Evolutionary conservation across 2,329 filamentous ascomycete species (phyloP).

Genomic region (Claviceps africana): DNA sequence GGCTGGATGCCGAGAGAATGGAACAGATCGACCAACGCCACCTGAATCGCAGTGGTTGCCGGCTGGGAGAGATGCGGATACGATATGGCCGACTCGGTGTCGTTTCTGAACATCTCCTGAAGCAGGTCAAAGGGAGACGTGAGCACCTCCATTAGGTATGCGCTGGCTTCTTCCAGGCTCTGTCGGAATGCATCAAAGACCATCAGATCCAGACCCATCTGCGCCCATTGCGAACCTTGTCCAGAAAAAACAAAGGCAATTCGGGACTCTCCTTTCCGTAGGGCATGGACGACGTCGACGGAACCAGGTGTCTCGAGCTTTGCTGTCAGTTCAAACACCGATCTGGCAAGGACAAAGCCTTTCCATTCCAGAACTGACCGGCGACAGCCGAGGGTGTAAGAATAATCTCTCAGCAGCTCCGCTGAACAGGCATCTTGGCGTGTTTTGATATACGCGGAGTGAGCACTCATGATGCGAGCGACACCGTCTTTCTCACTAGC

Average conservation of each 20-base stretch:
- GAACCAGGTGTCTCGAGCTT: slow-evolving; percentile 14
- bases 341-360: slow-evolving; percentile 22
- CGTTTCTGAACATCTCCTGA: slow-evolving; percentile 20
- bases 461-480: slow-evolving; percentile 20
- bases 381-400: slow-evolving; percentile 32
- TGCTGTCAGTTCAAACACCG: slow-evolving; percentile 17
- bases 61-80: slow-evolving; percentile 25
- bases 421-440: slow-evolving; percentile 2
- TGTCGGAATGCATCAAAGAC: slow-evolving; percentile 26
- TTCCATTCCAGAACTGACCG: slow-evolving; percentile 32
- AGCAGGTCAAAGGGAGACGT: slow-evolving; percentile 20
- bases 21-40: slow-evolving; percentile 28
- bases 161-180: slow-evolving; percentile 21
- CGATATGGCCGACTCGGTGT: slow-evolving; percentile 15
- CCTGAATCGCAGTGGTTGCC: slow-evolving; percentile 27
- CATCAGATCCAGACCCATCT: slow-evolving; percentile 29
- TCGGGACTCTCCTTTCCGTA: slow-evolving; percentile 14
- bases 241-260: slow-evolving; percentile 30
- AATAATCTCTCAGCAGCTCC: slow-evolving; percentile 24
- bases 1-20: slow-evolving; percentile 19
- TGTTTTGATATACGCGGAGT: slow-evolving; percentile 17
- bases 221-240: slow-evolving; percentile 28
- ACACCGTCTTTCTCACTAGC: slow-evolving; percentile 29
- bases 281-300: slow-evolving; percentile 11
- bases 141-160: slow-evolving; percentile 17